Conservation (phyloP, 2,329 filamentous ascomycete species). For the Pseudogymnoascus sp. region DNA sequence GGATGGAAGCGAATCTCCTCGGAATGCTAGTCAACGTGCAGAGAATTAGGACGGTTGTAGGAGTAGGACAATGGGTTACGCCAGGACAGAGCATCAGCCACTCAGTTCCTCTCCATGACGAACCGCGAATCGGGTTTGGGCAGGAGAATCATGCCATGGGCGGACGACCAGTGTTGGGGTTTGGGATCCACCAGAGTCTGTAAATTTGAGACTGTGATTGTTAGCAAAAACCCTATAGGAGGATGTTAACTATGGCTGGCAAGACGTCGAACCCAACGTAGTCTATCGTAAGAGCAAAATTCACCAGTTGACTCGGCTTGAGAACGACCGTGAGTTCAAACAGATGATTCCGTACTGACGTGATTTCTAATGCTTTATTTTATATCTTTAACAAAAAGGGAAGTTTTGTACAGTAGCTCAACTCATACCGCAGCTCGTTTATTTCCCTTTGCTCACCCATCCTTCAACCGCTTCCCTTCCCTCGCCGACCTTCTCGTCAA, state of each 20-base stretch:
- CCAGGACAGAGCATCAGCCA: background rate
- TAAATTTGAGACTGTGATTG: background rate
- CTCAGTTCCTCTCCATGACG: background rate
- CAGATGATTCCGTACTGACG: background rate
- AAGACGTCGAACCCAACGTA: background rate
- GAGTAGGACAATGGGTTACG: background rate
- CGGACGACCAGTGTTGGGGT: background rate
- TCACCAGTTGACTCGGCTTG: background rate
- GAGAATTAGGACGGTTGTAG: background rate
- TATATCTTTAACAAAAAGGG: constrained; percentile 5
- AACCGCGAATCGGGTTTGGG: background rate
- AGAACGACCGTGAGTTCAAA: background rate
- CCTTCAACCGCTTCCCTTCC: constrained; percentile 72
- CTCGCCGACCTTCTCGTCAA: constrained; percentile 72
- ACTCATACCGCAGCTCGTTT: constrained; percentile 9
- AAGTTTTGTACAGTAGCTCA: constrained; percentile 4
- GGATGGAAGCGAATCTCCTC: background rate
- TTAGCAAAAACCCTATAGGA: background rate
- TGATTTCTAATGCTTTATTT: background rate
- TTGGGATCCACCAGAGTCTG: background rate
- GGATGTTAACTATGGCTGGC: background rate
- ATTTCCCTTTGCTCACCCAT: constrained; percentile 77
- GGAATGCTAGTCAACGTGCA: background rate
- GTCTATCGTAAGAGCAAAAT: background rate
- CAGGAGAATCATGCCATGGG: background rate